A percentile compares a stretch with the other conserved stretches of the same genome.
Evolutionary conservation across 169 alveolate genomes (phyloP).

Genomic region (Cystoisospora suis): DNA sequence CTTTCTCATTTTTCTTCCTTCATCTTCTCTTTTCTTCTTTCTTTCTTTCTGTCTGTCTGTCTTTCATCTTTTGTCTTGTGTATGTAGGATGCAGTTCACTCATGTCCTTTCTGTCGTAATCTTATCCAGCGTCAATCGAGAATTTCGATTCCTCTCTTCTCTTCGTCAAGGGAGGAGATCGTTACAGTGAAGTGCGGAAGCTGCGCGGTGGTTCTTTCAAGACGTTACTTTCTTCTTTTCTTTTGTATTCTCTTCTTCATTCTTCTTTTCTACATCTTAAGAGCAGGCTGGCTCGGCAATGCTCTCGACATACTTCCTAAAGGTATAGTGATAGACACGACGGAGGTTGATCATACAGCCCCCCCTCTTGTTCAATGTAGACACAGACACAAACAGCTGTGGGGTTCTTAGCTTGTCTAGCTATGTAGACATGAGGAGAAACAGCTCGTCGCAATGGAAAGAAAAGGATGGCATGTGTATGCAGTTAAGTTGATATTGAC

Average conservation of each 20-base stretch:
- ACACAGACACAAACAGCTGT: too few species aligned
- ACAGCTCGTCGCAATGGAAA: too few species aligned
- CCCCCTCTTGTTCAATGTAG: too few species aligned
- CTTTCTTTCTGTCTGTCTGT: background rate
- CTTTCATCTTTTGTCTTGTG: background rate
- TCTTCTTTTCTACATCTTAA: constrained; percentile 38
- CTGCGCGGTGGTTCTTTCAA: constrained; percentile 50
- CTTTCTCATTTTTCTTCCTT: background rate
- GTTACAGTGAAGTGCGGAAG: constrained; percentile 54
- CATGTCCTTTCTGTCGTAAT: constrained; percentile 45
- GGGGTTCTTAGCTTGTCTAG: too few species aligned
- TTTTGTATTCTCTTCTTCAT: background rate
- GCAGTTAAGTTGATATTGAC: too few species aligned
- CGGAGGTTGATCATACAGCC: background rate
- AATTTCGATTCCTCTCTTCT: constrained; percentile 16
- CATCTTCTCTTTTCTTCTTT: background rate
- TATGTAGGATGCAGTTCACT: constrained; percentile 22
- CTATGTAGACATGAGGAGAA: too few species aligned
- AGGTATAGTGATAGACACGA: background rate
- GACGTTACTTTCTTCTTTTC: constrained; percentile 29
- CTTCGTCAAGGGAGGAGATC: constrained; percentile 28
- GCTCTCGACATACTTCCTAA: constrained; percentile 33
- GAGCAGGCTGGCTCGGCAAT: constrained; percentile 45
- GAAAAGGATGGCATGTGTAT: too few species aligned
- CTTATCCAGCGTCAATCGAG: constrained; percentile 31